Base-by-base conservation (phyloP, 1,284 basidiomycete genomes). In the Pseudozyma pruni region DNA sequence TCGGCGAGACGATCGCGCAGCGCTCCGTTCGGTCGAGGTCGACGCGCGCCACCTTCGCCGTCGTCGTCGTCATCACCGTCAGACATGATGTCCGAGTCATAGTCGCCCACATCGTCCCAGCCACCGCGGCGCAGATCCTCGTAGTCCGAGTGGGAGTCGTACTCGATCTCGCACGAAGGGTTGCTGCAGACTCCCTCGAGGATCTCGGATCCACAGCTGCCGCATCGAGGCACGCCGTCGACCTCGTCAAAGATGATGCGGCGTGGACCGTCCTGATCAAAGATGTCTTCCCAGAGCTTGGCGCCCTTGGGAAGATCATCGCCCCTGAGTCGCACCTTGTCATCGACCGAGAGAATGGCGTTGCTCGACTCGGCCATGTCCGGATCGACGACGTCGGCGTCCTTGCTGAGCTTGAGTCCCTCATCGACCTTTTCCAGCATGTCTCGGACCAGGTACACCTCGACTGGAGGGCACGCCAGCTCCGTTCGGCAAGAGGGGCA, bases 401-500 rank as follows among this genome's bases (percentile, higher is more conserved):
- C 20, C 34, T 60, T 52, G 32, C 50, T 49, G 29, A 49, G 47
- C 56, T 40, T 54, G 37, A 62, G 57, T 14, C 44, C 62, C n/a
- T 43, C 54, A 41, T 66, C 72, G 3, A 69, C 57, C 48, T 61
- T 68, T 22, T 74, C 75, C 5, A 80, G 48, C 56, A 80, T 74
- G 33, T 69, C 68, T 17, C 76, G 53, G 41, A 81, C 55, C 20
- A 75, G 29, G 52, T 59, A 81, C 10, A 81, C 58, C 39, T 79
- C 79, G 49, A 75, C 61, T 5, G 79, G 79, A 7, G 68, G 57
- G n/a, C 64, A 61, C 6, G 49, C 47, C 8, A 81, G 70, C 31
- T 75, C 67, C 31, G 70, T 66, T 4, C 79, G 75, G 55, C 79
- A 81, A 6, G 68, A 68, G 2, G 79, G 79, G 42, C 79, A 81